These are phyloP conservation scores for Viola odorata DNA, from an alignment of 345 rosid genomes.

Conservation along the genomic window DNA sequence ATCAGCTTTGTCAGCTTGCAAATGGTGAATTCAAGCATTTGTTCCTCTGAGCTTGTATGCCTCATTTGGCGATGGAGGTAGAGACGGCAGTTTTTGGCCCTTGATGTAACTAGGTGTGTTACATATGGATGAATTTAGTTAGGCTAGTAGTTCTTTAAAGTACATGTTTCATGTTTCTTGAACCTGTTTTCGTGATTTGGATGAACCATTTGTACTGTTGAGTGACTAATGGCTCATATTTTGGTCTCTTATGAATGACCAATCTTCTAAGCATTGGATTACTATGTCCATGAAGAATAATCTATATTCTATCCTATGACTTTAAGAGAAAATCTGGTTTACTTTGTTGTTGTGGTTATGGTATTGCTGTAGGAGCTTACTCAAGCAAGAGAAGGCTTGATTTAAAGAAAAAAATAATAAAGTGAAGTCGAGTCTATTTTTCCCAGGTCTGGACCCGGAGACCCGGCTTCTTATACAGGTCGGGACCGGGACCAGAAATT, in stretches of 20 bases:
- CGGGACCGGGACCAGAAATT: too few relatives aligned
- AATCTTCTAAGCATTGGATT: too few relatives aligned
- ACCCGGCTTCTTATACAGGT: too few relatives aligned
- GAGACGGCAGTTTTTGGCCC: not conserved
- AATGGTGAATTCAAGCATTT: constrained; percentile 4
- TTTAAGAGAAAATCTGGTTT: too few relatives aligned
- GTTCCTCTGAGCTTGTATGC: not conserved
- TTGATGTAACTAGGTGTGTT: constrained; percentile 6
- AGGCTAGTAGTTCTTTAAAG: not conserved
- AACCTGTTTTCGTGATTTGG: not conserved
- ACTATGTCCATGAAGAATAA: too few relatives aligned
- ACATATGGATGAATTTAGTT: not conserved
- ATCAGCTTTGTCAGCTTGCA: constrained; percentile 6
- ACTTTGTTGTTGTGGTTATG: too few relatives aligned
- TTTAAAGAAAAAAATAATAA: too few relatives aligned
- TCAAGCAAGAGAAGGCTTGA: too few relatives aligned
- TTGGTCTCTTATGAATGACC: not conserved
- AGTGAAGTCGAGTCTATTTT: too few relatives aligned
- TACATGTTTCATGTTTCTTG: not conserved
- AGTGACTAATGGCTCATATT: not conserved
- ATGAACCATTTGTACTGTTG: not conserved
- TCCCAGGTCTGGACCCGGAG: too few relatives aligned
- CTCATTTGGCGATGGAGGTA: not conserved
- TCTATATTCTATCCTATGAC: too few relatives aligned
- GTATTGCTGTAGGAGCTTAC: too few relatives aligned